Percentiles rank a stretch among this genome's conserved stretches.
phyloP scores from a whole-genome alignment of 1,284 basidiomycete genomes.

The Testicularia cyperi region DNA sequence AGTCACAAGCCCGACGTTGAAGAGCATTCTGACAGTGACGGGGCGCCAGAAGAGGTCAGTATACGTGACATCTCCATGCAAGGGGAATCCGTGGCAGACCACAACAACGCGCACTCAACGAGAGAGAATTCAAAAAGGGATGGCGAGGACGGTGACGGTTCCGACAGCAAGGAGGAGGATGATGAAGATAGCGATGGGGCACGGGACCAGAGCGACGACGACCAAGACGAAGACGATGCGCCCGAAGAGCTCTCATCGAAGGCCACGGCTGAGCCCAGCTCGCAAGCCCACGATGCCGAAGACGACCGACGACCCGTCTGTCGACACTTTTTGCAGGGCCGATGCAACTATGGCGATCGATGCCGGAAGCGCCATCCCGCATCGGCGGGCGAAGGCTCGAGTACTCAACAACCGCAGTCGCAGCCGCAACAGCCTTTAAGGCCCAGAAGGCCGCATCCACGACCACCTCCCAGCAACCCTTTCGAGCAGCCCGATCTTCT shows the following conservation, averaged over 20 bases:
- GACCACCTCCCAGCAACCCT: constrained; percentile 46
- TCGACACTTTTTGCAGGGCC: constrained; percentile 39
- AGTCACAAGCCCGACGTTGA: too few species aligned
- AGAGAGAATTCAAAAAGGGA: too few species aligned
- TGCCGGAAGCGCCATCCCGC: constrained; percentile 41
- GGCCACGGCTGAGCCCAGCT: not conserved
- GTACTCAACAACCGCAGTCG: constrained; percentile 2
- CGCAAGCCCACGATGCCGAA: not conserved
- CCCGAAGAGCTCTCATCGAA: constrained; percentile 27
- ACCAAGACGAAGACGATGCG: constrained; percentile 12
- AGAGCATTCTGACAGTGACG: not conserved
- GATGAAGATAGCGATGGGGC: not conserved
- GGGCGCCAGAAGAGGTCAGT: not conserved
- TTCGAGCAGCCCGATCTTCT: constrained; percentile 54
- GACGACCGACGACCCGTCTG: constrained; percentile 29
- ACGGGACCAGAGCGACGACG: constrained; percentile 3
- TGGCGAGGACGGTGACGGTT: not conserved
- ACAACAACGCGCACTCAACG: too few species aligned
- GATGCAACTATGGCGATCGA: constrained; percentile 44
- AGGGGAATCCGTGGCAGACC: too few species aligned
- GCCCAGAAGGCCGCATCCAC: constrained; percentile 34
- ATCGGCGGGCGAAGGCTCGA: not conserved
- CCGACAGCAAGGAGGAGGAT: not conserved
- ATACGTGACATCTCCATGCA: not conserved
- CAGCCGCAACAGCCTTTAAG: not conserved